These are phyloP conservation scores for Starmerella potacharoeniae DNA, from an alignment of 805 yeast genomes.

Conservation along the genomic window DNA sequence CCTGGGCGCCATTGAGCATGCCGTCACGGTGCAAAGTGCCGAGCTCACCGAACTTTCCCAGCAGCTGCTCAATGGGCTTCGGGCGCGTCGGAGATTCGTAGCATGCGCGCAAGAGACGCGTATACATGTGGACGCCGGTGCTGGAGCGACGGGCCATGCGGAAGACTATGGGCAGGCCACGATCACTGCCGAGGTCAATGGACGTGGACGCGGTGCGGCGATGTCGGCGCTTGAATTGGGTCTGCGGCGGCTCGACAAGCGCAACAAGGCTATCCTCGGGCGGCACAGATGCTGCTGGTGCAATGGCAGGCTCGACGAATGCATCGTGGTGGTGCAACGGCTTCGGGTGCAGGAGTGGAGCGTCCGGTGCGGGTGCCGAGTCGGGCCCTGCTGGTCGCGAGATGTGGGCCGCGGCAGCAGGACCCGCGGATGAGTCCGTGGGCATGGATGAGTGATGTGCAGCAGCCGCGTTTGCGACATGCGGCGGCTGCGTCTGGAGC, in stretches of 20 bases:
- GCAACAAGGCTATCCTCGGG: constrained; percentile 9
- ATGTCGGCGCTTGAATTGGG: constrained; percentile 13
- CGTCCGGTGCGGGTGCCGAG: neutral
- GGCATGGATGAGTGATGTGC: neutral
- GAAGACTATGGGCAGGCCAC: constrained; percentile 26
- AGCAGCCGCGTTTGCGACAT: neutral
- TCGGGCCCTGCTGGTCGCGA: neutral
- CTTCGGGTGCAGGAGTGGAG: constrained; percentile 17
- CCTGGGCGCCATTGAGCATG: constrained; percentile 20
- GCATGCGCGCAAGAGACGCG: constrained; percentile 29
- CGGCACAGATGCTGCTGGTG: constrained; percentile 18
- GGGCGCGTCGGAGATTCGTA: constrained; percentile 28
- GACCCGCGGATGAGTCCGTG: neutral
- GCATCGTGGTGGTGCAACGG: constrained; percentile 13
- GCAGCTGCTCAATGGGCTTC: constrained; percentile 21
- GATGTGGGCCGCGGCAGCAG: neutral
- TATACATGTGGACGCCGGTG: constrained; percentile 19
- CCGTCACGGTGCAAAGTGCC: constrained; percentile 15
- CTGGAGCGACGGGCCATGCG: constrained; percentile 14
- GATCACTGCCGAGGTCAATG: constrained; percentile 21
- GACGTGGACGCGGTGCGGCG: constrained; percentile 22
- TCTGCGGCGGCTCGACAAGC: constrained; percentile 1
- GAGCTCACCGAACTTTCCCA: constrained; percentile 25
- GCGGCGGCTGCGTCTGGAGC: neutral
- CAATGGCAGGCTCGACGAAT: constrained; percentile 8